Conservation (phyloP, 306 rosid genomes). For the Amphicarpaea edgeworthii region DNA sequence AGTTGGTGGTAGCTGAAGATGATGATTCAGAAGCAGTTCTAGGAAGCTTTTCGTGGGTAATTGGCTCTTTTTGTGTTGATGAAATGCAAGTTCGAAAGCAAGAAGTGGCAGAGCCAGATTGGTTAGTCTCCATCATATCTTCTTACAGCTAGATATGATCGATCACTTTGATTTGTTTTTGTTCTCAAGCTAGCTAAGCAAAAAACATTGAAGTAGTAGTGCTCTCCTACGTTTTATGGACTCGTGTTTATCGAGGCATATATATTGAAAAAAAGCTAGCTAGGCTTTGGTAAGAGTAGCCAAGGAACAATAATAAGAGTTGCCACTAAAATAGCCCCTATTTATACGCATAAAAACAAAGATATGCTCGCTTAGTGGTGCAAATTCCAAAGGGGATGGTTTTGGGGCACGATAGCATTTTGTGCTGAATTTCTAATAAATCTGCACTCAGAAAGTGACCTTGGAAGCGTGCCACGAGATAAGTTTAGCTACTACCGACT, state of each 20-base stretch:
- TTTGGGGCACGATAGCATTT: background rate
- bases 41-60: background rate
- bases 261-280: background rate
- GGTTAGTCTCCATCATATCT: background rate
- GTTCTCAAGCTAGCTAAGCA: background rate
- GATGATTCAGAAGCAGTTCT: conserved; percentile 21
- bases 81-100: conserved; percentile 25
- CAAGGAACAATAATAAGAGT: background rate
- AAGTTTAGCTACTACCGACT: background rate
- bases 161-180: background rate
- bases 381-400: background rate
- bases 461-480: background rate
- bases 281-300: background rate
- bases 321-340: background rate
- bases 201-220: no score
- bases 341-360: background rate
- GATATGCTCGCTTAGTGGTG: background rate
- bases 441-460: background rate
- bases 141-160: background rate
- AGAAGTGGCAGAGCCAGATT: background rate
- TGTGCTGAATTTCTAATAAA: background rate
- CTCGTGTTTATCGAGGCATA: background rate
- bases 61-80: background rate
- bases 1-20: background rate
- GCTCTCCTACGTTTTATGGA: background rate